Conservation (phyloP, 1,139 yeast genomes). For the Torulaspora pretoriensis region DNA sequence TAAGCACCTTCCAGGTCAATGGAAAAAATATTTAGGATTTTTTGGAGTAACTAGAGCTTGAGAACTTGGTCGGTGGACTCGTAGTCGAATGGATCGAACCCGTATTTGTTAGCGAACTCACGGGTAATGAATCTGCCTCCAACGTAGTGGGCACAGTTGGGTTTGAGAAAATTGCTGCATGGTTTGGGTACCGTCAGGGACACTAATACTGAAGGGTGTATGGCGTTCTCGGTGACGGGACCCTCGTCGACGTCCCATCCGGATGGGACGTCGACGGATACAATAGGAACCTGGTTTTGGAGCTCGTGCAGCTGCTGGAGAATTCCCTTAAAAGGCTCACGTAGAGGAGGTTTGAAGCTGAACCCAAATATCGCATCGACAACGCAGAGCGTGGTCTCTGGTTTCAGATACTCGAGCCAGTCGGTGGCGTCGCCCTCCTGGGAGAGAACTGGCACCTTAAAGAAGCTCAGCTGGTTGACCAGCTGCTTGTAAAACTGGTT, state of each 20-base stretch:
- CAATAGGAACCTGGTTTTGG: conserved; percentile 49
- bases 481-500: conserved; percentile 39
- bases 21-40: background rate
- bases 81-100: conserved; percentile 57
- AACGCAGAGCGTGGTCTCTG: conserved; percentile 38
- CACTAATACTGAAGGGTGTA: conserved; percentile 61
- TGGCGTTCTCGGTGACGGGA: conserved; percentile 47
- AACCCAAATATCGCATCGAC: conserved; percentile 91
- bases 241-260: conserved; percentile 97
- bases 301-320: conserved; percentile 45
- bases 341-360: conserved; percentile 83
- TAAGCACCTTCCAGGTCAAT: background rate
- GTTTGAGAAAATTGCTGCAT: conserved; percentile 53
- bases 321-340: conserved; percentile 69
- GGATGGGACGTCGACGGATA: conserved; percentile 87
- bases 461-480: conserved; percentile 36
- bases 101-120: conserved; percentile 66
- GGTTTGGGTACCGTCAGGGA: conserved; percentile 95
- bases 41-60: conserved; percentile 19
- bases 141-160: conserved; percentile 54
- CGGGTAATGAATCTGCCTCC: conserved; percentile 83
- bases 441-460: conserved; percentile 29
- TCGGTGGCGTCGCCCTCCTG: conserved; percentile 19
- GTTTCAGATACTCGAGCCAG: conserved; percentile 29
- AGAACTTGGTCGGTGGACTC: conserved; percentile 50